Evolutionary conservation across 2,329 filamentous ascomycete species (phyloP).

Genomic region (Xenoacremonium recifei): DNA sequence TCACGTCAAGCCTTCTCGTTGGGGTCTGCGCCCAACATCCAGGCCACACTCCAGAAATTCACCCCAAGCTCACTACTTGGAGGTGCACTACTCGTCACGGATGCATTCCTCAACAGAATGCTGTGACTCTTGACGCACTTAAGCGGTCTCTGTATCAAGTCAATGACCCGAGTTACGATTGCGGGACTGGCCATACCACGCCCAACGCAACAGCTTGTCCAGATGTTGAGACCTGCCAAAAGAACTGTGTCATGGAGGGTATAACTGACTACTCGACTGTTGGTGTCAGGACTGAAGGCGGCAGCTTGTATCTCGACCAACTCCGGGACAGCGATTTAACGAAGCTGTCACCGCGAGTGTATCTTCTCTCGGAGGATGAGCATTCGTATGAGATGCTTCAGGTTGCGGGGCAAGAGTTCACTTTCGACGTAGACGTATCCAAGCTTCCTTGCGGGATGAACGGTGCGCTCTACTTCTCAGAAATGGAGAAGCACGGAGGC

Average conservation of each 20-base stretch:
- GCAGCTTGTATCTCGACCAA: conserved; percentile 28
- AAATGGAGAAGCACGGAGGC: conserved; percentile 59
- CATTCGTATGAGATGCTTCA: conserved; percentile 60
- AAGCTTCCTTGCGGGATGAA: conserved; percentile 66
- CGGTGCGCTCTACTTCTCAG: conserved; percentile 61
- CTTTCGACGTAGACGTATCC: conserved; percentile 65
- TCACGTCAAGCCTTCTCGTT: not conserved
- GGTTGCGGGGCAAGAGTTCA: conserved; percentile 60
- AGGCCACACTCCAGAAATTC: not conserved
- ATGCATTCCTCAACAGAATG: not conserved
- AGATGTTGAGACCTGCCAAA: conserved; percentile 46
- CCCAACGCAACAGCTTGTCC: conserved; percentile 47
- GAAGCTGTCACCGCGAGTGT: conserved; percentile 47
- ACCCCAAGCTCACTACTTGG: not conserved
- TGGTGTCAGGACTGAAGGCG: conserved; percentile 32
- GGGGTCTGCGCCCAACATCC: not conserved
- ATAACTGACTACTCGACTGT: conserved; percentile 43
- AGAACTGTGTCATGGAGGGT: conserved; percentile 54
- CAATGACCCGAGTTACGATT: not conserved
- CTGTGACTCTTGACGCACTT: not conserved
- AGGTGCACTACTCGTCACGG: not conserved
- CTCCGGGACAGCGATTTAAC: conserved; percentile 20
- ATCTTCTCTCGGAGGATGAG: conserved; percentile 54
- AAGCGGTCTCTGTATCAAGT: not conserved
- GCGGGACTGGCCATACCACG: conserved; percentile 17